phyloP scores from a whole-genome alignment of 2,329 filamentous ascomycete species.

The Colletotrichum eremochloae region DNA sequence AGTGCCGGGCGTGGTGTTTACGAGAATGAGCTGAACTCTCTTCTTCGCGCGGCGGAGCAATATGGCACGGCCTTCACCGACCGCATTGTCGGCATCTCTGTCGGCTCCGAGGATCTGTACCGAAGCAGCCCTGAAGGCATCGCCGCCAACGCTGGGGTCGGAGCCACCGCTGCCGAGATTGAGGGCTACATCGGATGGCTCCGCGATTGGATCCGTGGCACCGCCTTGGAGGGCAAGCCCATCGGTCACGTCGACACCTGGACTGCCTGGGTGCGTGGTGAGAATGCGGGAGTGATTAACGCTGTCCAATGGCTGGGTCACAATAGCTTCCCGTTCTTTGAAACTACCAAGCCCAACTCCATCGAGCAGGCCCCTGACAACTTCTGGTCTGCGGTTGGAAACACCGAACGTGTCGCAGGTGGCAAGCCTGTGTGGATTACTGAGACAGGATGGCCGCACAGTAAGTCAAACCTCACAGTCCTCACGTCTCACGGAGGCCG shows the following conservation, averaged over 20 bases:
- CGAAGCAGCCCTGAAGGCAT: conserved; percentile 47
- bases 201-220: conserved; percentile 60
- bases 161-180: conserved; percentile 60
- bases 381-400: conserved; percentile 56
- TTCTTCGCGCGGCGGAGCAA: conserved; percentile 60
- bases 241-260: conserved; percentile 71
- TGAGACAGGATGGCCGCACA: conserved; percentile 70
- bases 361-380: conserved; percentile 56
- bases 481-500: not conserved
- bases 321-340: conserved; percentile 67
- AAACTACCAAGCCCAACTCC: conserved; percentile 51
- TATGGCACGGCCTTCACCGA: conserved; percentile 58
- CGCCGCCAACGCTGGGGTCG: conserved; percentile 30
- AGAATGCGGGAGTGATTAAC: conserved; percentile 59
- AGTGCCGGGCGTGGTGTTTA: conserved; percentile 52
- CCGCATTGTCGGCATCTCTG: conserved; percentile 66
- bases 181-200: conserved; percentile 70
- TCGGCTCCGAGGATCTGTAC: conserved; percentile 70
- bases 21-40: conserved; percentile 63
- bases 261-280: conserved; percentile 63
- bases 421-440: conserved; percentile 62
- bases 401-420: conserved; percentile 55
- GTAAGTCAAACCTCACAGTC: conserved; percentile 25
- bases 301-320: conserved; percentile 67
- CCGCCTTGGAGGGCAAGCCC: conserved; percentile 51